Conservation (phyloP, 1,139 yeast genomes). For the Hansenula sp. region DNA sequence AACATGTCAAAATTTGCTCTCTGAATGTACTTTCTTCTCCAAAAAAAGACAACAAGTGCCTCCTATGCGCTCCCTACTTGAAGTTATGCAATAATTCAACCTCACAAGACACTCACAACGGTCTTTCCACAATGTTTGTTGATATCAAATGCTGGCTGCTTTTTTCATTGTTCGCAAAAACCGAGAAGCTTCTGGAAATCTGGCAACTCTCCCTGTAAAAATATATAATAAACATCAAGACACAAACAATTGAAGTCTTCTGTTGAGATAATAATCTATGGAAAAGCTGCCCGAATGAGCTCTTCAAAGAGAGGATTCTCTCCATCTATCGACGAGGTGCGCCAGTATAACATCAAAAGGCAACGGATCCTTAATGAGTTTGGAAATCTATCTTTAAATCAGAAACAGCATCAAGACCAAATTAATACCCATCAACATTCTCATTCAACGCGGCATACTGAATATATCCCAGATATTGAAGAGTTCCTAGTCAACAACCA, state of each 20-base stretch:
- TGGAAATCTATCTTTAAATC: conserved; percentile 5
- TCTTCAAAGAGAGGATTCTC: conserved; percentile 10
- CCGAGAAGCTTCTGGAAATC: background rate
- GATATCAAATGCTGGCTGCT: too few species aligned
- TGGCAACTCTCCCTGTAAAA: background rate
- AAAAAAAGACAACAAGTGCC: too few species aligned
- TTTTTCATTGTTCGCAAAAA: background rate
- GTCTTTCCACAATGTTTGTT: too few species aligned
- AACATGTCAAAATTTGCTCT: conserved; percentile 26
- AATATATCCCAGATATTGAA: conserved; percentile 14
- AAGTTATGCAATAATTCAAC: too few species aligned
- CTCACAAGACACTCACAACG: background rate
- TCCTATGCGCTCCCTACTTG: too few species aligned
- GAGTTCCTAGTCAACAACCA: conserved; percentile 15
- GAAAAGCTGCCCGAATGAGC: background rate
- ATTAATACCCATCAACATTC: background rate
- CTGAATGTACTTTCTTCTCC: too few species aligned
- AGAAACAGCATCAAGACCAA: background rate
- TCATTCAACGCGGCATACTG: conserved; percentile 6
- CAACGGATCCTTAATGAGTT: conserved; percentile 9
- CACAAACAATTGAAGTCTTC: background rate
- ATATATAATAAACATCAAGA: background rate
- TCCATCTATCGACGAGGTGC: conserved; percentile 15
- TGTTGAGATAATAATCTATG: too few species aligned
- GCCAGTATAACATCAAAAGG: conserved; percentile 15